Base-by-base conservation (phyloP, 352 stramenopile species). In the Globisporangium lucens region DNA sequence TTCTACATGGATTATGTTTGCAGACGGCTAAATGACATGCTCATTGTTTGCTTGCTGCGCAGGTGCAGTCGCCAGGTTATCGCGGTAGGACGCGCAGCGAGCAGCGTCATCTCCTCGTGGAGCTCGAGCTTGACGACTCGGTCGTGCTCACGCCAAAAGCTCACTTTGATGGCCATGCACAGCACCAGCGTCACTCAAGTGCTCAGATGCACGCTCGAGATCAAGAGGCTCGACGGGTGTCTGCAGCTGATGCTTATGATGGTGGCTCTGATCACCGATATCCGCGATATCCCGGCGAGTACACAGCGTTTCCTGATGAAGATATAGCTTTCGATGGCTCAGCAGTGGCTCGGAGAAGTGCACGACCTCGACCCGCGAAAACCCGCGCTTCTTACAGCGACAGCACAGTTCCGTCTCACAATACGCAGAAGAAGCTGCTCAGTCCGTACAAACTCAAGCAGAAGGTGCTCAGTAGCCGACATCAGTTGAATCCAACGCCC, bases 381-480 rank as follows among this genome's bases (percentile, higher is more conserved):
- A 6, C 43, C 9, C 46, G 46, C 7, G 29, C n/a, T 2, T 65
- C 29, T 41, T 29, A 3, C 2, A 68, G 15, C 17, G 51, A 63
- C 12, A 52, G 1, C 9, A 20, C 43, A 29, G 24, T 49, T 9
- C 24, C 27, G n/a, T 27, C 43, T 15, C 47, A 63, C 46, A 65
- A 58, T 43, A 10, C 66, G 24, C 61, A 65, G 4, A 75, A 63
- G 43, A 75, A 75, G 35, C 74, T 82, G 9, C 75, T 73, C 7
- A 90, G 76, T 70, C 81, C 80, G 27, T 87, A 82, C 72, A 87
- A 89, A 63, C 68, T 90, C 35, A 89, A 90, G 62, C 77, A 90
- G 51, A 75, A 77, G 13, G 78, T 91, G 36, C 58, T 87, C 27
- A 83, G 73, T 61, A 88, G 59, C 43, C 74, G 80, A 22, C 66